These are phyloP conservation scores for Zygoascus sp. DNA, from an alignment of 1,139 yeast genomes.

Conservation along the genomic window DNA sequence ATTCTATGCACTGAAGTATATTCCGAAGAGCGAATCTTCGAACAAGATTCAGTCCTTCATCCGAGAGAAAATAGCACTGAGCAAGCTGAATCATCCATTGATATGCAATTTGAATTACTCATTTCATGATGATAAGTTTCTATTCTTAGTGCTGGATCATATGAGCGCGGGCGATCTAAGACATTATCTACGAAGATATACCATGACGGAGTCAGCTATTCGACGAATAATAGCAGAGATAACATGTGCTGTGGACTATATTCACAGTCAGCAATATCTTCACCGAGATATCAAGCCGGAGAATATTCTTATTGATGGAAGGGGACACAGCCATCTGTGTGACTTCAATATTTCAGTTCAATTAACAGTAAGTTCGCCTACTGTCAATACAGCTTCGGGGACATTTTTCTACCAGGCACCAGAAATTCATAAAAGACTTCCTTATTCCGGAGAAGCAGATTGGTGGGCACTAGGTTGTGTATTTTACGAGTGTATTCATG, in stretches of 20 bases:
- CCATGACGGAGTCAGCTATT: conserved; percentile 56
- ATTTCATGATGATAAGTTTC: conserved; percentile 69
- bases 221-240: conserved; percentile 65
- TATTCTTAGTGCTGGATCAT: conserved; percentile 70
- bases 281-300: conserved; percentile 72
- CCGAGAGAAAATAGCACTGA: conserved; percentile 58
- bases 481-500: conserved; percentile 73
- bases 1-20: conserved; percentile 69
- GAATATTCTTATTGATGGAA: conserved; percentile 59
- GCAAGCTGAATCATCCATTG: conserved; percentile 66
- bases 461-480: conserved; percentile 94
- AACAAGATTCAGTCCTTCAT: conserved; percentile 30
- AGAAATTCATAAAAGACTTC: conserved; percentile 62
- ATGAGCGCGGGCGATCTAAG: conserved; percentile 88
- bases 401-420: conserved; percentile 92
- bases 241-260: conserved; percentile 59
- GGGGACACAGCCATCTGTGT: conserved; percentile 67
- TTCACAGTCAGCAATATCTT: conserved; percentile 59
- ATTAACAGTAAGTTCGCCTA: conserved; percentile 29
- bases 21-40: conserved; percentile 27
- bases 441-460: conserved; percentile 72
- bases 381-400: conserved; percentile 62
- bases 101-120: conserved; percentile 79
- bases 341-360: conserved; percentile 55
- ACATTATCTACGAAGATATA: conserved; percentile 57